phyloP scores from a whole-genome alignment of 1,284 basidiomycete species.

The Ustilago trichophora region DNA sequence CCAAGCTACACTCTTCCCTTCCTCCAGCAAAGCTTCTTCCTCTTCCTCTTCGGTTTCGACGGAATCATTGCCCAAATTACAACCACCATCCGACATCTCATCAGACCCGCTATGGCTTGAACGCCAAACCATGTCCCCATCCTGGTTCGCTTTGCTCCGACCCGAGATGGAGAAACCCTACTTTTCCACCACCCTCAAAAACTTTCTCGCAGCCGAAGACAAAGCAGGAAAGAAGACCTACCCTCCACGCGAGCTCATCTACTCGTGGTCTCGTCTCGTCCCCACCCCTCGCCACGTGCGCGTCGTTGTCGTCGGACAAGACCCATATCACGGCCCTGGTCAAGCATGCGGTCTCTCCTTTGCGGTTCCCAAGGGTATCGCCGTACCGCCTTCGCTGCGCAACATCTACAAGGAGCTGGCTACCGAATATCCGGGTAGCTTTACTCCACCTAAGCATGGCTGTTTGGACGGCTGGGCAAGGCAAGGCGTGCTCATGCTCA shows the following conservation, averaged over 20 bases:
- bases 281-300: slow-evolving; percentile 58
- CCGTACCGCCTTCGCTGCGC: slow-evolving; percentile 59
- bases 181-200: slow-evolving; percentile 55
- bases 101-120: slow-evolving; percentile 54
- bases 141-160: slow-evolving; percentile 53
- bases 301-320: slow-evolving; percentile 66
- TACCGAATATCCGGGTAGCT: slow-evolving; percentile 76
- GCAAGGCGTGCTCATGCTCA: slow-evolving; percentile 89
- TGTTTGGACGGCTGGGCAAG: slow-evolving; percentile 84
- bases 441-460: slow-evolving; percentile 84
- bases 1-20: slow-evolving; percentile 24
- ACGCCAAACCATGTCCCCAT: slow-evolving; percentile 58
- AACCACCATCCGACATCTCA: slow-evolving; percentile 10
- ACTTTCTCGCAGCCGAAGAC: slow-evolving; percentile 54
- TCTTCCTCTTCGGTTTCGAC: too few relatives aligned
- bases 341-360: slow-evolving; percentile 66
- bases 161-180: slow-evolving; percentile 55
- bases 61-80: slow-evolving; percentile 8
- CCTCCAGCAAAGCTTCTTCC: too few relatives aligned
- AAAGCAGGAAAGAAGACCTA: slow-evolving; percentile 50
- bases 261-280: slow-evolving; percentile 65
- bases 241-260: slow-evolving; percentile 59
- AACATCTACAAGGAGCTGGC: slow-evolving; percentile 87
- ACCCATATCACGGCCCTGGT: slow-evolving; percentile 65
- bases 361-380: slow-evolving; percentile 61